A percentile compares a stretch with the other conserved stretches of the same genome.
These are phyloP conservation scores for Hysterangium stoloniferum DNA, from an alignment of 768 basidiomycete species.

Conservation along the genomic window DNA sequence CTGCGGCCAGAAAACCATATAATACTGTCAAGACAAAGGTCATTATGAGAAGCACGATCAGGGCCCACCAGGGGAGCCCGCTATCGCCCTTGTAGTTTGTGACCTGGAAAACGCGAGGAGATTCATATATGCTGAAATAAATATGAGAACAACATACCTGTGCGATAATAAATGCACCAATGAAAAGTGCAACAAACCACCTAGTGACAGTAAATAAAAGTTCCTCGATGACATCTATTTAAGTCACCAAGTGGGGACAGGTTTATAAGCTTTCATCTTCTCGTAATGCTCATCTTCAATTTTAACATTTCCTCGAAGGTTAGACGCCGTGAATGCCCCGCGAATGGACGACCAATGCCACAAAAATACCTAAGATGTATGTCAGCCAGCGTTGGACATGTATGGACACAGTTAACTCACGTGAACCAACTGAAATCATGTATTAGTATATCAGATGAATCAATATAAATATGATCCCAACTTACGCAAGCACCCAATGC, in stretches of 20 bases:
- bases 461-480: too few relatives aligned
- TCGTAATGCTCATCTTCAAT: slow-evolving; percentile 14
- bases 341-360: slow-evolving; percentile 16
- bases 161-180: neutral
- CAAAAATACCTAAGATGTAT: slow-evolving; percentile 8
- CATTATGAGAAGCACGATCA: slow-evolving; percentile 16
- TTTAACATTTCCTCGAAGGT: neutral
- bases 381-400: slow-evolving; percentile 18
- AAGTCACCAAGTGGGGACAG: slow-evolving; percentile 16
- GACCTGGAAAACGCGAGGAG: slow-evolving; percentile 1
- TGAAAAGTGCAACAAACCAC: slow-evolving; percentile 18
- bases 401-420: slow-evolving; percentile 16
- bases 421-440: neutral
- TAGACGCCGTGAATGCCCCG: slow-evolving; percentile 3
- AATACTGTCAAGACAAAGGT: slow-evolving; percentile 13
- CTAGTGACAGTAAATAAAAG: neutral
- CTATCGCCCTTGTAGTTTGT: slow-evolving; percentile 12
- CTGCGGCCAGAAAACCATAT: slow-evolving; percentile 10
- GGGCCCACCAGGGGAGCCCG: slow-evolving; percentile 20
- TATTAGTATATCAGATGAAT: too few relatives aligned
- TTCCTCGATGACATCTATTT: neutral
- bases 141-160: neutral
- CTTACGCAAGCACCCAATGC: slow-evolving; percentile 25
- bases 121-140: neutral
- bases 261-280: slow-evolving; percentile 16